Evolutionary conservation across 2,329 filamentous ascomycete species (phyloP).

Genomic region (Emmonsiellopsis sp.): DNA sequence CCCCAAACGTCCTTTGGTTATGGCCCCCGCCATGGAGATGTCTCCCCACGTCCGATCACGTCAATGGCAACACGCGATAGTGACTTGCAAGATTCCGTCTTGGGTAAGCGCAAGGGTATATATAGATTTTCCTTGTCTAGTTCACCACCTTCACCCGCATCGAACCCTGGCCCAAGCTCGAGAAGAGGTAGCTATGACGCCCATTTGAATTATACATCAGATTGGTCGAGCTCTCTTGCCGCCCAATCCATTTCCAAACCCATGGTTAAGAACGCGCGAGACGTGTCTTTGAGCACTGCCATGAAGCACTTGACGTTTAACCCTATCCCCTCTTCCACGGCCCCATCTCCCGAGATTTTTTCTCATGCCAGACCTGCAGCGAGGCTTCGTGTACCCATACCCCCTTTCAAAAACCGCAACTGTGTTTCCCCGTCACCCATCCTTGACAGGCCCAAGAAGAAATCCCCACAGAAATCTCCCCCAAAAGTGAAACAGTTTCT

Average conservation of each 20-base stretch:
- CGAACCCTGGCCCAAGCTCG: slow-evolving; percentile 8
- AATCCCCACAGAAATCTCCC: slow-evolving; percentile 23
- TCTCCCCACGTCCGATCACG: slow-evolving; percentile 31
- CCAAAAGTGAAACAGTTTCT: slow-evolving; percentile 46
- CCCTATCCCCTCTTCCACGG: slow-evolving; percentile 10
- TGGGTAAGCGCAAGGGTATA: slow-evolving; percentile 46
- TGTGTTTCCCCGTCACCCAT: slow-evolving; percentile 19
- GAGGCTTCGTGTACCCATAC: slow-evolving; percentile 16
- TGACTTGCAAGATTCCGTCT: slow-evolving; percentile 27
- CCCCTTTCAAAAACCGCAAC: slow-evolving; percentile 15
- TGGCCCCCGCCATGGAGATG: slow-evolving; percentile 38
- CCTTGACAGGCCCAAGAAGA: slow-evolving; percentile 24
- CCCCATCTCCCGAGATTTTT: slow-evolving; percentile 21
- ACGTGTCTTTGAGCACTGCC: slow-evolving; percentile 28
- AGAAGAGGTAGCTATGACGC: slow-evolving; percentile 16
- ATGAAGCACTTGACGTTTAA: slow-evolving; percentile 22
- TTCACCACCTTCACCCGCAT: slow-evolving; percentile 13
- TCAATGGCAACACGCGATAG: slow-evolving; percentile 31
- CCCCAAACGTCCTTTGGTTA: slow-evolving; percentile 46
- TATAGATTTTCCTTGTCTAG: slow-evolving; percentile 24
- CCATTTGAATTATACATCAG: slow-evolving; percentile 16
- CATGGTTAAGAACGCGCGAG: slow-evolving; percentile 14
- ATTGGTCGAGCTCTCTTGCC: slow-evolving; percentile 20
- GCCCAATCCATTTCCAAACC: slow-evolving; percentile 9
- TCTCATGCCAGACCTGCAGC: slow-evolving; percentile 9